Evolutionary conservation across 192 early-diverging fungal genomes (phyloP), one percentile per base, ranked within the genome.

Genomic region (Linderina pennispora): DNA sequence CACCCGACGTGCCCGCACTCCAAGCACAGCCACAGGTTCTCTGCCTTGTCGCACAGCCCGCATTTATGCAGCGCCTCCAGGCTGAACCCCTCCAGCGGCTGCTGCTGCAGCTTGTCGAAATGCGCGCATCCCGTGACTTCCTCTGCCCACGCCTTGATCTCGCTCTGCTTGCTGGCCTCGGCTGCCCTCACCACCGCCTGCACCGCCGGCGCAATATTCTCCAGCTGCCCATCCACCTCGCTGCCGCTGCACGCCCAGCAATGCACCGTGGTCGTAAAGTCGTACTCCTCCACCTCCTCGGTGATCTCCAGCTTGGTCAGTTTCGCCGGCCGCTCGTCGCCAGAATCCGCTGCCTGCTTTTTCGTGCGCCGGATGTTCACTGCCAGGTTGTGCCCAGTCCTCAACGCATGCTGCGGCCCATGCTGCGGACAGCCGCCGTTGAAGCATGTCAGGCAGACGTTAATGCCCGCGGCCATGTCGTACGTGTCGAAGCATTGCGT

Each of bases 1-100:
- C 96, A 99, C 1, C 92, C 92, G 19, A 96, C 75, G 36, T 88
- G 88, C 13, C 96, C 96, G 52, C 96, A 99, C 1, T 79, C 76
- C 23, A 99, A 62, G 47, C 96, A 99, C 32, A 99, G 72, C 96
- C 96, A 99, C 28, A 99, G 71, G 53, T 99, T 99, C 36, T 91
- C 86, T 4, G 76, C 84, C 23, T 96, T 75, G 1, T 94, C 91
- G 59, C 96, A 99, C 20, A 37, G 15, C 28, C 46, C 40, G 55
- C 76, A 74, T 28, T 42, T 62, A 28, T 57, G 65, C 72, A 60
- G 55, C 20, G 25, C 26, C 23, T 55, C 62, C 42, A 53, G 53
- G 7, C 21, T 19, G 24, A 58, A 56, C 0, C 40, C 45, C 3
- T 42, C 74, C n/a, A 58, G 51, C 5, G 60, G 48, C n/a, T 52